Evolutionary conservation across 129 eudicot species (phyloP).

Genomic region (Lactuca sativa): DNA sequence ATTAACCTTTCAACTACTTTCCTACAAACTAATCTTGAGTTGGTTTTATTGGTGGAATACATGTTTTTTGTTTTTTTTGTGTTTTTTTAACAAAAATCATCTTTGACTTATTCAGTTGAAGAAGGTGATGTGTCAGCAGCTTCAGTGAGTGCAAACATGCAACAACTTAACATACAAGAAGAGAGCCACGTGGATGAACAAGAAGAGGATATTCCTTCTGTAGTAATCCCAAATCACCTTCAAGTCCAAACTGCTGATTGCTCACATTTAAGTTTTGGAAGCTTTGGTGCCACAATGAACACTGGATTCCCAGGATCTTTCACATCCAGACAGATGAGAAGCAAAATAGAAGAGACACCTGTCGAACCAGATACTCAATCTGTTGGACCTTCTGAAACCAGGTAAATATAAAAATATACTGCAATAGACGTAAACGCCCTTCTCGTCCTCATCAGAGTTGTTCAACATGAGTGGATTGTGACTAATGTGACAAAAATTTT

Average conservation of each 20-base stretch:
- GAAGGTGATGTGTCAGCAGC: slow-evolving; percentile 57
- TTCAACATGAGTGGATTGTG: neutral
- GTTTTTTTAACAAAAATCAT: too few species aligned
- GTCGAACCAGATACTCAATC: slow-evolving; percentile 53
- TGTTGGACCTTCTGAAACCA: slow-evolving; percentile 54
- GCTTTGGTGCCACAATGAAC: slow-evolving; percentile 68
- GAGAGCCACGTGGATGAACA: slow-evolving; percentile 47
- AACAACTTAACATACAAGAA: slow-evolving; percentile 59
- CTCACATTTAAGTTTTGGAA: slow-evolving; percentile 93
- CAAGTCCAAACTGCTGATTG: slow-evolving; percentile 88
- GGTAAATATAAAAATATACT: slow-evolving; percentile 33
- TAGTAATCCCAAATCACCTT: slow-evolving; percentile 84
- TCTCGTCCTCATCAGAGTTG: neutral
- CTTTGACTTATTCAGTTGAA: slow-evolving; percentile 42
- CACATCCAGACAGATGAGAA: slow-evolving; percentile 47
- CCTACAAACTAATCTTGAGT: neutral
- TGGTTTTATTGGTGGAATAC: neutral
- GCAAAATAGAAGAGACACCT: slow-evolving; percentile 58
- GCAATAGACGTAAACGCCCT: too few species aligned
- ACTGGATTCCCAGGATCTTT: slow-evolving; percentile 50
- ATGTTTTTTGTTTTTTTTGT: too few species aligned
- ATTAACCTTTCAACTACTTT: too few species aligned
- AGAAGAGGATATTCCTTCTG: slow-evolving; percentile 69
- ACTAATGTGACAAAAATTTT: neutral
- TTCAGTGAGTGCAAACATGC: slow-evolving; percentile 70